phyloP scores from a whole-genome alignment of 1,284 basidiomycete genomes.

The Chondrostereum purpureum region DNA sequence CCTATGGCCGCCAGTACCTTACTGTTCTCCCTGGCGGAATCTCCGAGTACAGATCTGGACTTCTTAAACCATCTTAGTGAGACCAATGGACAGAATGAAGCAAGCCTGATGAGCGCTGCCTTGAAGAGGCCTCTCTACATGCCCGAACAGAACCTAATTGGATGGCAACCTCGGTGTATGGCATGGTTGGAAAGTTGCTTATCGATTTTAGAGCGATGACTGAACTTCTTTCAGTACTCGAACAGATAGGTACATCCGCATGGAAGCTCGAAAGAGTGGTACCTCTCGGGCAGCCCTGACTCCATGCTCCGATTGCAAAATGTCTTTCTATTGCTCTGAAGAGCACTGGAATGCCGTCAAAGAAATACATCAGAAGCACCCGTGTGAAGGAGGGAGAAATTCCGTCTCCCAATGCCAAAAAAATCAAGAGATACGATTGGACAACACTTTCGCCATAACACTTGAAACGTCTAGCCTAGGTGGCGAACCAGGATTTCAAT shows the following conservation, averaged over 20 bases:
- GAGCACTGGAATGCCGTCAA: conserved; percentile 24
- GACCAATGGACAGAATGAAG: conserved; percentile 10
- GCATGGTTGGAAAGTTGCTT: conserved; percentile 27
- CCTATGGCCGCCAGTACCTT: conserved; percentile 7
- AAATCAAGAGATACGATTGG: conserved; percentile 20
- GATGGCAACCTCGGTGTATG: conserved; percentile 29
- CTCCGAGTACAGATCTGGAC: conserved; percentile 10
- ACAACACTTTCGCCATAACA: conserved; percentile 14
- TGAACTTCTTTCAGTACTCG: conserved; percentile 23
- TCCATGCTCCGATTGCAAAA: conserved; percentile 22
- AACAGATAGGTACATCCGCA: conserved; percentile 26
- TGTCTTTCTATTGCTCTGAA: conserved; percentile 26
- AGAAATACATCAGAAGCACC: conserved; percentile 15
- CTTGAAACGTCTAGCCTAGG: conserved; percentile 2
- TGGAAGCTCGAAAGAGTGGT: conserved; percentile 17
- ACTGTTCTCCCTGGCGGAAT: conserved; percentile 13
- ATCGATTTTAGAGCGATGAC: no score
- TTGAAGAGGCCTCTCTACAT: conserved; percentile 16
- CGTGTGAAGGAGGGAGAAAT: conserved; percentile 17
- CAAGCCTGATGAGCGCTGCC: conserved; percentile 6
- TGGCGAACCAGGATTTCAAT: conserved; percentile 17
- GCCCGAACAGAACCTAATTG: conserved; percentile 23
- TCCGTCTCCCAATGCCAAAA: conserved; percentile 24
- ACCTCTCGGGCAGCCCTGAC: conserved; percentile 14
- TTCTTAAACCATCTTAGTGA: conserved; percentile 14